phyloP scores from a whole-genome alignment of 75 land plant species.

The Gnetum montanum region DNA sequence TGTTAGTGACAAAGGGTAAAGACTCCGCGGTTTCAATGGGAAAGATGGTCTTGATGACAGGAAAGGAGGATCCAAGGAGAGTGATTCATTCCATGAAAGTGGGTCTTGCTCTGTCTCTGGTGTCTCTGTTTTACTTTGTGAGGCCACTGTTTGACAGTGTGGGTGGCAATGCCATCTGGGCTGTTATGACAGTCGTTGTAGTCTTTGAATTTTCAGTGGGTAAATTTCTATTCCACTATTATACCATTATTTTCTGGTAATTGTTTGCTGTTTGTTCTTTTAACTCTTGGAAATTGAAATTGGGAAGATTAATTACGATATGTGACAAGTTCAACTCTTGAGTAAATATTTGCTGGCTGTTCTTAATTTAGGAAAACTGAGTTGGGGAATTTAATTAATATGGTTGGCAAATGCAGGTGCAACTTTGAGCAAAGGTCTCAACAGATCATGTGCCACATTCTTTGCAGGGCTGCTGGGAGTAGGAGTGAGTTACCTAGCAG shows the following conservation, averaged over 20 bases:
- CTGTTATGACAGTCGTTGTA: conserved; percentile 67
- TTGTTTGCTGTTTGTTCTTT: not conserved
- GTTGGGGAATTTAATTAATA: not conserved
- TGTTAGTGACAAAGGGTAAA: too few species aligned
- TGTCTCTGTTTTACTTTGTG: conserved; percentile 39
- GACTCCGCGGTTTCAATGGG: too few species aligned
- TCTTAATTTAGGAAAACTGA: not conserved
- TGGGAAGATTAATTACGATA: not conserved
- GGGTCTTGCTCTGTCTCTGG: conserved; percentile 40
- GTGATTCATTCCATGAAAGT: conserved; percentile 43
- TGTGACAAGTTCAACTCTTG: not conserved
- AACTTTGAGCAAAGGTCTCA: conserved; percentile 50
- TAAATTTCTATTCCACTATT: not conserved
- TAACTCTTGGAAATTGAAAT: not conserved
- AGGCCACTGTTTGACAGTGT: conserved; percentile 30
- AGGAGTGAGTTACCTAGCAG: conserved; percentile 25
- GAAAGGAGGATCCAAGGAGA: conserved; percentile 16
- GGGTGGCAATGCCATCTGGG: conserved; percentile 65
- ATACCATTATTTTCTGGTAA: not conserved
- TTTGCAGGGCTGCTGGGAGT: conserved; percentile 46
- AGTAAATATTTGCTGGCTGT: not conserved
- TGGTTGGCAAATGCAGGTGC: conserved; percentile 29
- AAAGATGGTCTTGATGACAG: too few species aligned
- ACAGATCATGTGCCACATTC: conserved; percentile 40
- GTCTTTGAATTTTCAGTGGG: conserved; percentile 57